Evolutionary conservation across 352 stramenopile genomes (phyloP).

Genomic region (Pythium plurisporium): DNA sequence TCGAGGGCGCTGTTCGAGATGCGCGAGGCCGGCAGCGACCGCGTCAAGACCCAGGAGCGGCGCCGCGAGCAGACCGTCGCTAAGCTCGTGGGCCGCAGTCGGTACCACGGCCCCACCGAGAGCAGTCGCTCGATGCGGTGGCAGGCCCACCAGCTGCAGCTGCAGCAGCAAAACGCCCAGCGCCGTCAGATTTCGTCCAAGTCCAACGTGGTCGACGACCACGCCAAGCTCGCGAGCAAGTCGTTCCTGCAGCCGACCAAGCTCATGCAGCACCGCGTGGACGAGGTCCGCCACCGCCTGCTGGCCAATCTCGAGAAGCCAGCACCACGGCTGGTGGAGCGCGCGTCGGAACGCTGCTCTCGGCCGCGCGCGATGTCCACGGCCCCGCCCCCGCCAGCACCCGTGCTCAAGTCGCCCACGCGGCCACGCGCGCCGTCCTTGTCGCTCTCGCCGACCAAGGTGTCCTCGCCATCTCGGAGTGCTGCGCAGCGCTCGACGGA

Average conservation of each 20-base stretch:
- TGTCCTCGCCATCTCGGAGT: not conserved
- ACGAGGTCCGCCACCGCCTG: conserved; percentile 10
- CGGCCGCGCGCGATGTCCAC: conserved; percentile 6
- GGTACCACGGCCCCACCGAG: conserved; percentile 74
- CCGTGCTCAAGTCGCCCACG: not conserved
- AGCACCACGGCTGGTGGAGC: not conserved
- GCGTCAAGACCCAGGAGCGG: conserved; percentile 47
- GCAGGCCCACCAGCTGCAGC: conserved; percentile 63
- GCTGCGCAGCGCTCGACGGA: not conserved
- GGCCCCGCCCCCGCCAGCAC: not conserved
- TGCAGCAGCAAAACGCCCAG: conserved; percentile 32
- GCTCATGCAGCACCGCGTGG: conserved; percentile 21
- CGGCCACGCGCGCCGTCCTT: conserved; percentile 1
- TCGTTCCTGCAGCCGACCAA: conserved; percentile 65
- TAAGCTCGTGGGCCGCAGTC: conserved; percentile 59
- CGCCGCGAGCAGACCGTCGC: conserved; percentile 47
- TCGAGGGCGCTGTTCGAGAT: conserved; percentile 76
- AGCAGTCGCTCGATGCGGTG: conserved; percentile 74
- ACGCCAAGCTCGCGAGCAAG: conserved; percentile 37
- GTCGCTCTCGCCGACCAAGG: conserved; percentile 1
- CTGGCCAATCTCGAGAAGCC: not conserved
- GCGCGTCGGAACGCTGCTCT: not conserved
- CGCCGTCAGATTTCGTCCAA: conserved; percentile 15
- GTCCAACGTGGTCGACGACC: conserved; percentile 16
- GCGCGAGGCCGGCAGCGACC: conserved; percentile 51